A percentile compares a stretch with the other conserved stretches of the same genome.
Conservation (phyloP, 345 rosid genomes). For the Bretschneidera sinensis region DNA sequence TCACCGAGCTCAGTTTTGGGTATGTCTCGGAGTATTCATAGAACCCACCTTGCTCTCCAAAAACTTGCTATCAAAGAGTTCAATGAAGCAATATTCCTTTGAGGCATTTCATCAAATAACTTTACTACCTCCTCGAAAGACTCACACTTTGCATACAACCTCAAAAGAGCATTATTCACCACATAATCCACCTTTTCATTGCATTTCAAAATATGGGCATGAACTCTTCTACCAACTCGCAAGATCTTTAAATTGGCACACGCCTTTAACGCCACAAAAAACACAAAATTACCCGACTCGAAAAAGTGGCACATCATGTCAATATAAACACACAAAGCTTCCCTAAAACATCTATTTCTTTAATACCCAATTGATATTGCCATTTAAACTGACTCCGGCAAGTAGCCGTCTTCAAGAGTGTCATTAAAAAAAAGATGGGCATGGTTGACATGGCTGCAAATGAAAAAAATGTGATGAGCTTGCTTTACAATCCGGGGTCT, state of each 20-base stretch:
- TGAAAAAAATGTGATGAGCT: conserved; percentile 43
- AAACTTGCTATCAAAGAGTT: conserved; percentile 25
- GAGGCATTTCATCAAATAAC: conserved; percentile 31
- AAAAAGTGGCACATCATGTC: conserved; percentile 32
- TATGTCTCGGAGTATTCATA: too few species aligned
- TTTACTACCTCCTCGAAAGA: conserved; percentile 28
- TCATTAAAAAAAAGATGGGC: conserved; percentile 35
- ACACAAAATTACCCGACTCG: conserved; percentile 34
- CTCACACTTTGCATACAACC: conserved; percentile 24
- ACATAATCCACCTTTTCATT: conserved; percentile 37
- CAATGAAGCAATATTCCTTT: conserved; percentile 28
- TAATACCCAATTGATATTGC: conserved; percentile 51
- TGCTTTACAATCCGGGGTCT: conserved; percentile 26
- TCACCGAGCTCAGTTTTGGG: too few species aligned
- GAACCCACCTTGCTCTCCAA: too few species aligned
- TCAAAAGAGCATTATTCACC: conserved; percentile 31
- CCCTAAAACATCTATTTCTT: conserved; percentile 27
- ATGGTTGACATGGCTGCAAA: conserved; percentile 32
- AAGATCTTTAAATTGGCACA: conserved; percentile 24
- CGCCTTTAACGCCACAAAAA: conserved; percentile 41
- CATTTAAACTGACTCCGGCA: conserved; percentile 35
- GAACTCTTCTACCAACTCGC: conserved; percentile 33
- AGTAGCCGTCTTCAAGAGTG: conserved; percentile 5
- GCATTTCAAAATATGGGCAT: conserved; percentile 39
- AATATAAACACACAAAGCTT: conserved; percentile 30